Evolutionary conservation across 129 eudicot genomes (phyloP).

Genomic region (Helianthus annuus): DNA sequence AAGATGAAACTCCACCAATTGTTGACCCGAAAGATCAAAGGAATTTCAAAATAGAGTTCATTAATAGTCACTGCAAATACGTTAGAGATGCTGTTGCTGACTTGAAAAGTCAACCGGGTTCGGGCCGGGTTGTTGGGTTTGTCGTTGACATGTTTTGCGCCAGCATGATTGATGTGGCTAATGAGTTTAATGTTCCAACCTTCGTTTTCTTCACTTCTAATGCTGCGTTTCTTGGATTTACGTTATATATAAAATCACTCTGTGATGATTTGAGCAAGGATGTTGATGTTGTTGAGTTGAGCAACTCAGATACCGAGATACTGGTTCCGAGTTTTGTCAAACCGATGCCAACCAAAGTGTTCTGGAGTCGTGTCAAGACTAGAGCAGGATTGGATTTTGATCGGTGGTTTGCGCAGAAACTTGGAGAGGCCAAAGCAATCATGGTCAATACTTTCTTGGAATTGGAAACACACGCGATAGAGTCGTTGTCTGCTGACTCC

Average conservation of each 20-base stretch:
- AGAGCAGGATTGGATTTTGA: slow-evolving; percentile 1
- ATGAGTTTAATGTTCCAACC: slow-evolving; percentile 31
- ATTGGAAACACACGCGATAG: slow-evolving; percentile 22
- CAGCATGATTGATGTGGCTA: slow-evolving; percentile 33
- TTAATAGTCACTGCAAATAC: slow-evolving; percentile 23
- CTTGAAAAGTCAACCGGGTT: slow-evolving; percentile 15
- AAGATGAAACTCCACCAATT: slow-evolving; percentile 2
- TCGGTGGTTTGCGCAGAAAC: not conserved
- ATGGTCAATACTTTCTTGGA: slow-evolving; percentile 33
- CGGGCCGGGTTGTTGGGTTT: slow-evolving; percentile 19
- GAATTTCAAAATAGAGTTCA: slow-evolving; percentile 2
- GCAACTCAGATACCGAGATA: not conserved
- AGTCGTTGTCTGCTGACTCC: slow-evolving; percentile 2
- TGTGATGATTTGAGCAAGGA: not conserved
- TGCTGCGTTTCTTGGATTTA: slow-evolving; percentile 23
- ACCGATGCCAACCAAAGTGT: slow-evolving; percentile 6
- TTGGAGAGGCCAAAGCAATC: slow-evolving; percentile 19
- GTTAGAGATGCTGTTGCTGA: slow-evolving; percentile 29
- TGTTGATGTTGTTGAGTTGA: not conserved
- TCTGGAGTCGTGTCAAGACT: not conserved
- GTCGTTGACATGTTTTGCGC: slow-evolving; percentile 31
- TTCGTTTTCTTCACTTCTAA: slow-evolving; percentile 22
- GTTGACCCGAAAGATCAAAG: not conserved
- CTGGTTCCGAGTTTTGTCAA: not conserved
- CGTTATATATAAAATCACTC: slow-evolving; percentile 3